Percentiles rank a stretch among this genome's conserved stretches.
Evolutionary conservation across 2,329 filamentous ascomycete genomes (phyloP).

Genomic region (Cordyceps militaris): DNA sequence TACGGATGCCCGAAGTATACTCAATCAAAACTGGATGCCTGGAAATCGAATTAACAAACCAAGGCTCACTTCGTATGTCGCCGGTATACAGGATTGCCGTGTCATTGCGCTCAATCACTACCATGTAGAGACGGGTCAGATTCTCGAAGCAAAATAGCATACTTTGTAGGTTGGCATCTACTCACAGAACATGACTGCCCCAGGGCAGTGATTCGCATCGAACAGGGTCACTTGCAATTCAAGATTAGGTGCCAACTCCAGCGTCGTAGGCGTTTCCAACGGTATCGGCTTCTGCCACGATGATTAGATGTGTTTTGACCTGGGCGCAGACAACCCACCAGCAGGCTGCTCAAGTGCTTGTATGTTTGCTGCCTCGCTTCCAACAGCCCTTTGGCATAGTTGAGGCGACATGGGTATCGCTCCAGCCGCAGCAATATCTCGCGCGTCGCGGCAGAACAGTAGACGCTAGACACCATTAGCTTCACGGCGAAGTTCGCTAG

Average conservation of each 20-base stretch:
- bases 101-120: constrained; percentile 65
- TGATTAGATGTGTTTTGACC: not conserved
- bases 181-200: constrained; percentile 79
- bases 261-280: constrained; percentile 66
- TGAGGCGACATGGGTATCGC: constrained; percentile 71
- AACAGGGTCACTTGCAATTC: constrained; percentile 76
- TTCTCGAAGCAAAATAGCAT: too few relatives aligned
- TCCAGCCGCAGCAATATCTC: constrained; percentile 77
- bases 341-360: constrained; percentile 62
- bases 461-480: constrained; percentile 47
- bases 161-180: not conserved
- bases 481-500: not conserved
- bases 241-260: constrained; percentile 65
- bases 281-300: constrained; percentile 63
- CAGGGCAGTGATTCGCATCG: constrained; percentile 87
- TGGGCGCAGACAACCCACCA: constrained; percentile 36
- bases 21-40: constrained; percentile 68
- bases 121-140: not conserved
- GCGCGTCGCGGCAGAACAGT: constrained; percentile 78
- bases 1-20: constrained; percentile 60
- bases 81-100: constrained; percentile 82
- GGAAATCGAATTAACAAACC: constrained; percentile 71
- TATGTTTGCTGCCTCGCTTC: constrained; percentile 71
- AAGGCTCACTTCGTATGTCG: constrained; percentile 77
- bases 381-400: constrained; percentile 69